Evolutionary conservation across 2,329 filamentous ascomycete species (phyloP), one percentile per base, ranked within the genome.

Genomic region (Truncatella angustata): DNA sequence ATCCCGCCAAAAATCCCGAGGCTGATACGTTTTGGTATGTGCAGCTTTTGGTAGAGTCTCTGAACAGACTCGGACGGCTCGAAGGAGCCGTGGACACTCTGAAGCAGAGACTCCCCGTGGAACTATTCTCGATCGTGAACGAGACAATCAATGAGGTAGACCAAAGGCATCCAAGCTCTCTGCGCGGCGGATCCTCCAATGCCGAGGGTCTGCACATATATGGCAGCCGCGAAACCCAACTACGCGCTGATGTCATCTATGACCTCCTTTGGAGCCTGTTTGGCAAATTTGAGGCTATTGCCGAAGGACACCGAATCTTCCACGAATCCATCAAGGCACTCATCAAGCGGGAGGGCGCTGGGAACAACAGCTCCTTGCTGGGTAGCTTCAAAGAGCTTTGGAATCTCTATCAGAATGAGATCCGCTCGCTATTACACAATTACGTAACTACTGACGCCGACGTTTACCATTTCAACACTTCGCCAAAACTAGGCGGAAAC

Each of bases 371-470:
- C 36, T 79, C 82, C 1, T 78, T 97, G 46, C 86, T 91, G 5
- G 86, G 91, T 51, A 91, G 91, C 51, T 99, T 99, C 72, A 94
- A 93, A 64, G 94, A 97, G 71, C 75, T 99, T 36, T 99, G 95
- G 95, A 96, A 97, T 66, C 76, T 99, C 6, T 93, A 97, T 63
- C 94, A 99, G 66, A 97, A 95, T 70, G 94, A 99, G 77, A 97
- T 99, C 59, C 85, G 92, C 37, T 95, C 92, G 4, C 75, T 99
- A 12, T 75, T 99, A 52, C 94, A 97, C 70, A 96, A 97, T 67
- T 97, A 99, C 66, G 84, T 99, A 48, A 95, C 94, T 0, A 95
- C 91, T 2, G 91, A 96, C 66, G 91, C 89, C 23, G 88, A 95
- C 56, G 74, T 87, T 12, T 87, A 85, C 60, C 82, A 85, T 50